Evolutionary conservation across 2,329 filamentous ascomycete genomes (phyloP).

Genomic region (Pseudohalonectria lignicola): DNA sequence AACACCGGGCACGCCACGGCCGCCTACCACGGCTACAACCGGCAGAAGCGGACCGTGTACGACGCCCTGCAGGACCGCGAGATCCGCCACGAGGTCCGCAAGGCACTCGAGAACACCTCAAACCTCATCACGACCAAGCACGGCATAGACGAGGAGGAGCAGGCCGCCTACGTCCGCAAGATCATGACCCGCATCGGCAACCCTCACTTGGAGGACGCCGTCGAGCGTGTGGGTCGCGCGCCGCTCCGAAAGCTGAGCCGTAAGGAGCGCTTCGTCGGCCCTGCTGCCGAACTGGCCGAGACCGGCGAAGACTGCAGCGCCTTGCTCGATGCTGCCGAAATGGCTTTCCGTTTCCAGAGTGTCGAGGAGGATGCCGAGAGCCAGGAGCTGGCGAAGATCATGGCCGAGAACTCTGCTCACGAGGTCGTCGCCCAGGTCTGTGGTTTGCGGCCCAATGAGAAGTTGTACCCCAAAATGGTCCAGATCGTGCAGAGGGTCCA

Average conservation of each 20-base stretch:
- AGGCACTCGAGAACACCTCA: slow-evolving; percentile 76
- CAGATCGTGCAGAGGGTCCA: slow-evolving; percentile 79
- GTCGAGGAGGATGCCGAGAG: slow-evolving; percentile 89
- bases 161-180: slow-evolving; percentile 79
- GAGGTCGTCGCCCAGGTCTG: slow-evolving; percentile 73
- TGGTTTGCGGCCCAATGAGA: slow-evolving; percentile 65
- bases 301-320: slow-evolving; percentile 59
- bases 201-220: slow-evolving; percentile 81
- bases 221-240: slow-evolving; percentile 90
- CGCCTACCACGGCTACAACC: slow-evolving; percentile 87
- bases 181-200: slow-evolving; percentile 92
- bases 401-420: slow-evolving; percentile 61
- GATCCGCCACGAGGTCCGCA: slow-evolving; percentile 70
- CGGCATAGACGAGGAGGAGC: slow-evolving; percentile 61
- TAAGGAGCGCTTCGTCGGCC: slow-evolving; percentile 92
- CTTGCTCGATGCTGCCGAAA: slow-evolving; percentile 76
- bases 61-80: slow-evolving; percentile 74
- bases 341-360: slow-evolving; percentile 91
- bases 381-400: slow-evolving; percentile 71
- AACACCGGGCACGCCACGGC: slow-evolving; percentile 96
- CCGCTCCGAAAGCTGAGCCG: slow-evolving; percentile 88
- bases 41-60: slow-evolving; percentile 77
- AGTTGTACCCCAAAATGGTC: slow-evolving; percentile 66
- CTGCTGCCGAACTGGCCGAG: slow-evolving; percentile 82
- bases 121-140: slow-evolving; percentile 81